A percentile compares a stretch with the other conserved stretches of the same genome.
phyloP scores from a whole-genome alignment of 2,329 filamentous ascomycete species.

The Proliferodiscus dingleyae region DNA sequence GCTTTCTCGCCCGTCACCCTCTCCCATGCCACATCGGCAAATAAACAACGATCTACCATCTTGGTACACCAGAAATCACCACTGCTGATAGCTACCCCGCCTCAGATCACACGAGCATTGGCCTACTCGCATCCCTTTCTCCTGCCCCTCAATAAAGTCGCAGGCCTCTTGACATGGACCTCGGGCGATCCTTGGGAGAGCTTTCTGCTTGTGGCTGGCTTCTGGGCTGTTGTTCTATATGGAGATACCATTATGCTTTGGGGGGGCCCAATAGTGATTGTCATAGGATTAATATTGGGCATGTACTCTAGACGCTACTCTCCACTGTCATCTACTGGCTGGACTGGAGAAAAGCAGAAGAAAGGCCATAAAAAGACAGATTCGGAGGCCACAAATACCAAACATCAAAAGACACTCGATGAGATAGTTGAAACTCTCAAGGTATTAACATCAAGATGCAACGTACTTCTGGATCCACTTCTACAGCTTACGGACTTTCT shows the following conservation, averaged over 20 bases:
- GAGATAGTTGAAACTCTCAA: conserved; percentile 94
- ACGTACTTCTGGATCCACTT: conserved; percentile 84
- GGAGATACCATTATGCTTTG: conserved; percentile 77
- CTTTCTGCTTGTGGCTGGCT: conserved; percentile 78
- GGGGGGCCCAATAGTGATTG: conserved; percentile 78
- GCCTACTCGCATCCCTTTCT: conserved; percentile 96
- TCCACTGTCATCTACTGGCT: conserved; percentile 79
- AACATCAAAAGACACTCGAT: conserved; percentile 89
- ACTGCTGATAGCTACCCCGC: conserved; percentile 84
- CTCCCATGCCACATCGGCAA: conserved; percentile 55
- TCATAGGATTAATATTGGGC: conserved; percentile 73
- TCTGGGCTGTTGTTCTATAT: conserved; percentile 84
- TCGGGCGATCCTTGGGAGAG: conserved; percentile 94
- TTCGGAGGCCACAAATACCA: conserved; percentile 58
- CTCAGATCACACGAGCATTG: conserved; percentile 87
- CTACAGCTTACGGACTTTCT: conserved; percentile 88
- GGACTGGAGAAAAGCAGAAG: conserved; percentile 56
- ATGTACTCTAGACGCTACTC: conserved; percentile 93
- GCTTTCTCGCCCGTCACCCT: conserved; percentile 84
- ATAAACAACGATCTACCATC: conserved; percentile 80
- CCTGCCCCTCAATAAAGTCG: conserved; percentile 78
- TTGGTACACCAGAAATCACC: conserved; percentile 97
- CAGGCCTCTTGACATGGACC: conserved; percentile 88
- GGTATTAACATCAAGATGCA: conserved; percentile 85
- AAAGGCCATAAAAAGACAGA: conserved; percentile 44